phyloP scores from a whole-genome alignment of 257 asterid species.

The Salvia miltiorrhiza region DNA sequence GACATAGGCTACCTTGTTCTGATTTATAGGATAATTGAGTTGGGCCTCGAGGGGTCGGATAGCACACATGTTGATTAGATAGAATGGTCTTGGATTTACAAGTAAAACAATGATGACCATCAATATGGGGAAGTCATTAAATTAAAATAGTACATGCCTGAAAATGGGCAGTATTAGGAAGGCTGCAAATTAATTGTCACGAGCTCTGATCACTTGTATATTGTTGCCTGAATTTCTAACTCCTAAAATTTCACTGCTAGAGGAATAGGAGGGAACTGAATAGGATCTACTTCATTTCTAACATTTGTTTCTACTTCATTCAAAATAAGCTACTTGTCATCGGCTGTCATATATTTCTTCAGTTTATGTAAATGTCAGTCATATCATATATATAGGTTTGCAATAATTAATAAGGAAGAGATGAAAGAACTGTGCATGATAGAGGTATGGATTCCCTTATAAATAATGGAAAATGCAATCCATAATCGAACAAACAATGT shows the following conservation, averaged over 20 bases:
- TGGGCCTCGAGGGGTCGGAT: too few species aligned
- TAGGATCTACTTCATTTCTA: too few species aligned
- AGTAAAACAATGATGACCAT: too few species aligned
- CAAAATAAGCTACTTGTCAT: too few species aligned
- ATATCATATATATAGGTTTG: neutral
- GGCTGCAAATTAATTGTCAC: neutral
- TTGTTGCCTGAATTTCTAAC: neutral
- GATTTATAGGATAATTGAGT: too few species aligned
- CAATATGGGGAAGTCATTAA: neutral
- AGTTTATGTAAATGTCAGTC: neutral
- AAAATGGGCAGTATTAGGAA: neutral
- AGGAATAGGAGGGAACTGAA: too few species aligned
- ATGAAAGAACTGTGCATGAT: neutral
- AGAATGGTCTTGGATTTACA: neutral
- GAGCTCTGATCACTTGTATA: neutral
- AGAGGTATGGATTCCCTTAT: neutral
- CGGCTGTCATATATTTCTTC: too few species aligned
- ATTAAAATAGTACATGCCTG: neutral
- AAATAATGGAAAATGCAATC: constrained; percentile 14
- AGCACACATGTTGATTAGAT: too few species aligned
- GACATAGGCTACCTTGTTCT: too few species aligned
- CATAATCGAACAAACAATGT: constrained; percentile 24
- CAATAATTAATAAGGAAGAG: too few species aligned
- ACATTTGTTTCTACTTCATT: too few species aligned
- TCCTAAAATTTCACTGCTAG: neutral